Percentiles rank a stretch among this genome's conserved stretches.
Conservation (phyloP, 768 basidiomycete species). For the Tubosaeta sp. region DNA sequence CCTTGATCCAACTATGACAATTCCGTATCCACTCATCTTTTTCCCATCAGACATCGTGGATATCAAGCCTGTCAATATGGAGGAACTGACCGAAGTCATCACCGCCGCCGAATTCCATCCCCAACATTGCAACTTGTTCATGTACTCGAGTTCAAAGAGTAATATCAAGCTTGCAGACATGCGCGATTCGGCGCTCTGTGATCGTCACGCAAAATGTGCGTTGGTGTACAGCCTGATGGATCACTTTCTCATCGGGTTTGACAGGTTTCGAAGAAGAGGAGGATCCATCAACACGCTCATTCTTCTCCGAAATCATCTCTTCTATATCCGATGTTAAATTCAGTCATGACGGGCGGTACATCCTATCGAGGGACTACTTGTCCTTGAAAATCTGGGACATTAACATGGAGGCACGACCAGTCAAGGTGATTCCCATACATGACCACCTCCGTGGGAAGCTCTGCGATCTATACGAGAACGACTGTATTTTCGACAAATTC, state of each 20-base stretch:
- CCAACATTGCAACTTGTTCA: slow-evolving; percentile 94
- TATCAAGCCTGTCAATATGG: slow-evolving; percentile 99
- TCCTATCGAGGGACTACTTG: slow-evolving; percentile 93
- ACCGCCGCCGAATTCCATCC: slow-evolving; percentile 99
- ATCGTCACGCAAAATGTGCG: slow-evolving; percentile 93
- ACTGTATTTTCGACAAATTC: slow-evolving; percentile 99
- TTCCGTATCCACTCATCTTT: slow-evolving; percentile 4
- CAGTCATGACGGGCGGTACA: slow-evolving; percentile 95
- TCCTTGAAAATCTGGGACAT: slow-evolving; percentile 99
- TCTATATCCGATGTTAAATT: slow-evolving; percentile 99
- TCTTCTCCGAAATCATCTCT: slow-evolving; percentile 99
- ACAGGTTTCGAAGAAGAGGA: slow-evolving; percentile 98
- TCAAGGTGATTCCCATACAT: slow-evolving; percentile 98
- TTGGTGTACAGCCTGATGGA: slow-evolving; percentile 12
- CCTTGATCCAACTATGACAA: slow-evolving; percentile 15
- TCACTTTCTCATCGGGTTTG: slow-evolving; percentile 11
- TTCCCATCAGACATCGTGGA: slow-evolving; percentile 85
- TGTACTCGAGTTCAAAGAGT: slow-evolving; percentile 99
- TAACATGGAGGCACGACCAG: slow-evolving; percentile 95
- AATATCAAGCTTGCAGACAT: slow-evolving; percentile 99
- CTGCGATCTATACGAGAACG: slow-evolving; percentile 98
- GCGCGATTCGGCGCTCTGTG: slow-evolving; percentile 96
- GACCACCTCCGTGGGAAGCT: slow-evolving; percentile 96
- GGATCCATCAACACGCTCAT: slow-evolving; percentile 93
- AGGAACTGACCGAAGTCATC: slow-evolving; percentile 98